Evolutionary conservation across 345 rosid genomes (phyloP).

Genomic region (Eutrema japonicum): DNA sequence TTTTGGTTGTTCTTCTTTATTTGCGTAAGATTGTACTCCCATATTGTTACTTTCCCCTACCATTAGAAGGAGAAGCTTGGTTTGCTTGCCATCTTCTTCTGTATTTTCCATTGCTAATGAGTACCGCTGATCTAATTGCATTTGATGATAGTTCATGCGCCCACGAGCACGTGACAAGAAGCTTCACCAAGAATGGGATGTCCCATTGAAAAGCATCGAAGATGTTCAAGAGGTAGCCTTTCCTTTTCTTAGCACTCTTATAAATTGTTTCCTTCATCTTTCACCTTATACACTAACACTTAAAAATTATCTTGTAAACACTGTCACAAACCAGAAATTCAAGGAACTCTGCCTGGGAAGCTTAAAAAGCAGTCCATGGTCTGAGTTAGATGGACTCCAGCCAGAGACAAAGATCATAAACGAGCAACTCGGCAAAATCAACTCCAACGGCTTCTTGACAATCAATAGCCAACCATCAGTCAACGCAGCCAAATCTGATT

Average conservation of each 20-base stretch:
- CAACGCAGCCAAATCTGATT: constrained; percentile 82
- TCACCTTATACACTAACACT: constrained; percentile 25
- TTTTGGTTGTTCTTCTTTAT: neutral
- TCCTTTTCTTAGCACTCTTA: constrained; percentile 1
- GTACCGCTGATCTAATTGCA: constrained; percentile 7
- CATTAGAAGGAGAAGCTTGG: neutral
- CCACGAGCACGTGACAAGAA: constrained; percentile 89
- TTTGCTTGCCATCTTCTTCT: constrained; percentile 5
- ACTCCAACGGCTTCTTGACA: constrained; percentile 85
- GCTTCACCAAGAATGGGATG: constrained; percentile 86
- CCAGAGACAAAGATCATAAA: constrained; percentile 93
- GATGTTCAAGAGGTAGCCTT: constrained; percentile 78
- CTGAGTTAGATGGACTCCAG: constrained; percentile 90
- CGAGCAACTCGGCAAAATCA: constrained; percentile 81
- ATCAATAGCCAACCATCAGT: constrained; percentile 98
- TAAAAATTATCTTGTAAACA: constrained; percentile 22
- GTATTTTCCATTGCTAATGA: constrained; percentile 21
- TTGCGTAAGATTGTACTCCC: neutral
- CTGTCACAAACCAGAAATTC: constrained; percentile 68
- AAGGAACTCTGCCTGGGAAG: constrained; percentile 78
- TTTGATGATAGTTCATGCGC: constrained; percentile 40
- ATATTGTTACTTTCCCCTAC: neutral
- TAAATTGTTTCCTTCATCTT: neutral
- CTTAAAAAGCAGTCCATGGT: constrained; percentile 90
- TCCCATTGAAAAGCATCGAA: constrained; percentile 65